phyloP scores from a whole-genome alignment of 345 rosid species.

The Mallotus nudiflorus region DNA sequence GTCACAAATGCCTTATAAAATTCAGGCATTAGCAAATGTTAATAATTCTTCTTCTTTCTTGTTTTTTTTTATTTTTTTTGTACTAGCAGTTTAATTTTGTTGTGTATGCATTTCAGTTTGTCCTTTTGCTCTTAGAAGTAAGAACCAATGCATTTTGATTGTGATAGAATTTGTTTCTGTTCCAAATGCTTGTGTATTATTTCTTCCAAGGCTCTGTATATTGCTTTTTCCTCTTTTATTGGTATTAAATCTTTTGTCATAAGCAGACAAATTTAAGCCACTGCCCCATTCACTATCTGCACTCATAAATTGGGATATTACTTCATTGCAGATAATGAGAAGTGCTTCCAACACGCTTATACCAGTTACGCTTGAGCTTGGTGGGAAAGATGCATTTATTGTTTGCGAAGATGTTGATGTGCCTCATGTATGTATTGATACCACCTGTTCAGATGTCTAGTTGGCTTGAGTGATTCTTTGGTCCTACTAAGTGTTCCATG shows the following conservation, averaged over 20 bases:
- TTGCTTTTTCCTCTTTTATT: neutral
- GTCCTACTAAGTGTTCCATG: slow-evolving; percentile 10
- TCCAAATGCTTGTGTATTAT: too few relatives aligned
- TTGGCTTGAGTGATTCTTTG: slow-evolving; percentile 12
- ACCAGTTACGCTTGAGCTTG: slow-evolving; percentile 97
- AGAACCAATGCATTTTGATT: neutral
- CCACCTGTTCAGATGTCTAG: slow-evolving; percentile 10
- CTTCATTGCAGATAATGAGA: slow-evolving; percentile 80
- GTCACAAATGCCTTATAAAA: neutral
- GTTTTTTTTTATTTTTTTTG: neutral
- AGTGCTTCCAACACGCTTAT: slow-evolving; percentile 74
- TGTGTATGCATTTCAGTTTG: neutral
- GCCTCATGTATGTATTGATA: slow-evolving; percentile 54
- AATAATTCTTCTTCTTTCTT: neutral
- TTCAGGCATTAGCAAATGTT: neutral
- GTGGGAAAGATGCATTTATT: slow-evolving; percentile 95
- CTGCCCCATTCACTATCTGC: neutral
- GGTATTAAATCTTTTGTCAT: neutral
- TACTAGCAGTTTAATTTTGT: neutral
- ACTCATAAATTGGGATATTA: slow-evolving; percentile 15
- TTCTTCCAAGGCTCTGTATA: neutral
- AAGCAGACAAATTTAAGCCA: neutral
- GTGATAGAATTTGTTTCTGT: slow-evolving; percentile 2
- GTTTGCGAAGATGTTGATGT: slow-evolving; percentile 90
- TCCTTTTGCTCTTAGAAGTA: neutral